phyloP scores from a whole-genome alignment of 2,329 filamentous ascomycete species.

The Myriosclerotinia duriaeana region DNA sequence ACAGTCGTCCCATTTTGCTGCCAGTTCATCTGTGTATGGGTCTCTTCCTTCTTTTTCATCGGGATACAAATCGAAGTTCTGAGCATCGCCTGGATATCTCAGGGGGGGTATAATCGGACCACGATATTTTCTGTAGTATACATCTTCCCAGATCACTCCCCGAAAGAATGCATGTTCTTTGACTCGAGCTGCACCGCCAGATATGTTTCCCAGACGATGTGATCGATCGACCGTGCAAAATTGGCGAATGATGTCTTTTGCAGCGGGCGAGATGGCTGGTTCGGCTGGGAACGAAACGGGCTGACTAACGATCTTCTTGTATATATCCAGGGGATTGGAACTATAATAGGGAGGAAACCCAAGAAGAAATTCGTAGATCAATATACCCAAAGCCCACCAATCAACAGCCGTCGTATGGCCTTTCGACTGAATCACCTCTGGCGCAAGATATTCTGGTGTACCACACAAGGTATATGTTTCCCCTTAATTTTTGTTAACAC shows the following conservation, averaged over 20 bases:
- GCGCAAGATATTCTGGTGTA: conserved; percentile 80
- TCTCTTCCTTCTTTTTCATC: conserved; percentile 67
- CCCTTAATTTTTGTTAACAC: conserved; percentile 25
- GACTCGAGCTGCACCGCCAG: conserved; percentile 68
- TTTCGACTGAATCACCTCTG: conserved; percentile 82
- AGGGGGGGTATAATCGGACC: conserved; percentile 77
- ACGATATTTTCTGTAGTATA: conserved; percentile 61
- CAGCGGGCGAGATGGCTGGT: conserved; percentile 62
- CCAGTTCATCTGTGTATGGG: conserved; percentile 67
- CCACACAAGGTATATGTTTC: conserved; percentile 74
- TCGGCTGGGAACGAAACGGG: conserved; percentile 70
- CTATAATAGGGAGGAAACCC: conserved; percentile 87
- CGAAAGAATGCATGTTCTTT: conserved; percentile 76
- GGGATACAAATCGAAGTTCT: conserved; percentile 83
- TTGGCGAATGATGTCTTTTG: conserved; percentile 71
- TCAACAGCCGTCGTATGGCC: conserved; percentile 75
- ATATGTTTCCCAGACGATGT: conserved; percentile 74
- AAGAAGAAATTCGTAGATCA: conserved; percentile 82
- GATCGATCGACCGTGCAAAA: conserved; percentile 79
- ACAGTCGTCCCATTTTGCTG: conserved; percentile 65
- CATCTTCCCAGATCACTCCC: conserved; percentile 70
- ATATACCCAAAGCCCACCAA: conserved; percentile 84
- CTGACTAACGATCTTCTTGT: conserved; percentile 81
- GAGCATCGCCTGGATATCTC: conserved; percentile 68
- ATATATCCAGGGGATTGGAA: conserved; percentile 82